Evolutionary conservation across 75 land plant genomes (phyloP).

Genomic region (Azolla pinnata): DNA sequence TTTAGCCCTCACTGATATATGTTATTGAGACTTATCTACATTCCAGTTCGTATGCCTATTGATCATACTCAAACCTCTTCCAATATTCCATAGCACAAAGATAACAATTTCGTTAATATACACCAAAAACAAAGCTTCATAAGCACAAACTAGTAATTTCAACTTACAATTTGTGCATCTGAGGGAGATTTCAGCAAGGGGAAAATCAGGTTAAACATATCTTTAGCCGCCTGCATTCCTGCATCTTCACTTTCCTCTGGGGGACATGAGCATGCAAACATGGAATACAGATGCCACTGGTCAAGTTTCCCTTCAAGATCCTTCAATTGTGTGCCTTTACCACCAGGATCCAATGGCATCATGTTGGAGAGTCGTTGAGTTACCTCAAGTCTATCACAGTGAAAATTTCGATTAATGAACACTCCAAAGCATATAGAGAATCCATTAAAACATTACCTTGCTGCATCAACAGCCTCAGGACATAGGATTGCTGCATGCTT

Average conservation of each 20-base stretch:
- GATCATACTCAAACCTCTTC: no score
- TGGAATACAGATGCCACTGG: conserved; percentile 97
- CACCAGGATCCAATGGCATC: conserved; percentile 83
- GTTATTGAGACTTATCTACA: no score
- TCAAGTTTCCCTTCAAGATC: conserved; percentile 88
- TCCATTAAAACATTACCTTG: conserved; percentile 50
- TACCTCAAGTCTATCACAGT: conserved; percentile 83
- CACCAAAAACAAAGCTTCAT: no score
- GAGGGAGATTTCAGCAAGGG: conserved; percentile 80
- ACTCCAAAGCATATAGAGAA: no score
- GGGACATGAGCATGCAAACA: conserved; percentile 97
- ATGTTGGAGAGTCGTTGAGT: conserved; percentile 69
- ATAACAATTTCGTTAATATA: no score
- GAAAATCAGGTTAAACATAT: conserved; percentile 65
- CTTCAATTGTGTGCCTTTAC: conserved; percentile 64
- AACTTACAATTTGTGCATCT: conserved; percentile 80
- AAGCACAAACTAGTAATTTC: no score
- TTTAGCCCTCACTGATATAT: no score
- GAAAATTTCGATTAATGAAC: no score
- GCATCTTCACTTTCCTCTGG: conserved; percentile 62
- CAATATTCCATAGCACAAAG: no score
- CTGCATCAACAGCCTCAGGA: conserved; percentile 75
- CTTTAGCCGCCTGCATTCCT: conserved; percentile 40
- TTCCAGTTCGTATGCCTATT: no score
- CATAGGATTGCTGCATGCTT: conserved; percentile 89